These are phyloP conservation scores for Chaetomium strumarium DNA, from an alignment of 2,329 filamentous ascomycete genomes.

Conservation along the genomic window DNA sequence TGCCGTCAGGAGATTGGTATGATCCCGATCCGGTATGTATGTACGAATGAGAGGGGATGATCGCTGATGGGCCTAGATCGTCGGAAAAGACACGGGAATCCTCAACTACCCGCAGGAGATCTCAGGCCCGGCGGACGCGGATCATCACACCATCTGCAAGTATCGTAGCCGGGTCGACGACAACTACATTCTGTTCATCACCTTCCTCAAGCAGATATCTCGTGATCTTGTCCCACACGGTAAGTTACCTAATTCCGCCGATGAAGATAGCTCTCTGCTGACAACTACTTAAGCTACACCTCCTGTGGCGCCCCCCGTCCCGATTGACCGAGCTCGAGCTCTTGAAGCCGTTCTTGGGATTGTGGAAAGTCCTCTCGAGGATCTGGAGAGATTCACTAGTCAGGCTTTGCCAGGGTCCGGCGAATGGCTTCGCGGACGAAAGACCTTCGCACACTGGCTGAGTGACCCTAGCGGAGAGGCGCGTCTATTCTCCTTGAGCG, in stretches of 20 bases:
- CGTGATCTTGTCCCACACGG: not conserved
- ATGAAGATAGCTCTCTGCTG: not conserved
- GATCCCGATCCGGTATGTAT: no score
- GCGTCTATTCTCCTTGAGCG: not conserved
- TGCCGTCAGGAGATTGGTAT: constrained; percentile 1
- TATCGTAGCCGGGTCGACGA: not conserved
- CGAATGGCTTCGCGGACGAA: constrained; percentile 2
- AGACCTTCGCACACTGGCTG: constrained; percentile 2
- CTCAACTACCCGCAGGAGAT: not conserved
- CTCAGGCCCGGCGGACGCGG: not conserved
- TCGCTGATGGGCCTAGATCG: not conserved
- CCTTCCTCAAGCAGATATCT: constrained; percentile 1
- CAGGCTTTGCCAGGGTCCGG: not conserved
- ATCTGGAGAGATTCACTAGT: constrained; percentile 1
- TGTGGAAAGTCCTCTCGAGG: not conserved
- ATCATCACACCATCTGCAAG: constrained; percentile 7
- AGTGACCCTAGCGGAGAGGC: not conserved
- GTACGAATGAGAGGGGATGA: not conserved
- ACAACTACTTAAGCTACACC: not conserved
- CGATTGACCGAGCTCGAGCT: not conserved
- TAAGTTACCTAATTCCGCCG: not conserved
- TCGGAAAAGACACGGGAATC: constrained; percentile 5
- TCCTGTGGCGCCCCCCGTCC: no score
- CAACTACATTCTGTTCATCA: constrained; percentile 6
- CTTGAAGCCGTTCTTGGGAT: not conserved